A percentile compares a stretch with the other conserved stretches of the same genome.
Evolutionary conservation across 768 basidiomycete genomes (phyloP).

Genomic region (Aureoboletus auriporus): DNA sequence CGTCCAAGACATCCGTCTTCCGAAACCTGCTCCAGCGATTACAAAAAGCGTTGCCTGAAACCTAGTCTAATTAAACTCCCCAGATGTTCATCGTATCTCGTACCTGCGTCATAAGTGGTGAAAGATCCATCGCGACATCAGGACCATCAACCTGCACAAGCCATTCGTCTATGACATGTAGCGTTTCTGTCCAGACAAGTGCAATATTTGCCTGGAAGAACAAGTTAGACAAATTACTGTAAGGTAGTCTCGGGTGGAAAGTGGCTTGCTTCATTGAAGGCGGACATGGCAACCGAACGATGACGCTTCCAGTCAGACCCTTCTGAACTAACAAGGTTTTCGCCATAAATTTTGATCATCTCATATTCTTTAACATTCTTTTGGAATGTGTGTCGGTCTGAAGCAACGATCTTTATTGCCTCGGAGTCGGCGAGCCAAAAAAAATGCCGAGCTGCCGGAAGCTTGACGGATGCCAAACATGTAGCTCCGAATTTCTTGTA

Average conservation of each 20-base stretch:
- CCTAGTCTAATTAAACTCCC: neutral
- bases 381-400: slow-evolving; percentile 33
- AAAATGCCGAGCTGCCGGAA: slow-evolving; percentile 28
- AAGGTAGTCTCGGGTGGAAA: neutral
- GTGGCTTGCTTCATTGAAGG: slow-evolving; percentile 43
- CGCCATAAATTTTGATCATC: slow-evolving; percentile 42
- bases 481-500: slow-evolving; percentile 35
- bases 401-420: slow-evolving; percentile 34
- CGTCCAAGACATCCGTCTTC: slow-evolving; percentile 32
- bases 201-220: slow-evolving; percentile 38
- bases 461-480: slow-evolving; percentile 31
- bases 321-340: slow-evolving; percentile 40
- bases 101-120: slow-evolving; percentile 13
- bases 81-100: neutral
- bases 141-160: slow-evolving; percentile 33
- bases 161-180: slow-evolving; percentile 40
- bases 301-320: slow-evolving; percentile 48
- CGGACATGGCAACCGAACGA: slow-evolving; percentile 41
- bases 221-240: neutral
- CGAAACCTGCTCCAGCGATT: slow-evolving; percentile 41
- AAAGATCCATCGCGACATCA: slow-evolving; percentile 19
- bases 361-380: slow-evolving; percentile 41
- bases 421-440: slow-evolving; percentile 45
- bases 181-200: slow-evolving; percentile 46
- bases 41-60: slow-evolving; percentile 33